Base-by-base conservation (phyloP, 169 alveolate genomes). In the Plasmodium gaboni region DNA sequence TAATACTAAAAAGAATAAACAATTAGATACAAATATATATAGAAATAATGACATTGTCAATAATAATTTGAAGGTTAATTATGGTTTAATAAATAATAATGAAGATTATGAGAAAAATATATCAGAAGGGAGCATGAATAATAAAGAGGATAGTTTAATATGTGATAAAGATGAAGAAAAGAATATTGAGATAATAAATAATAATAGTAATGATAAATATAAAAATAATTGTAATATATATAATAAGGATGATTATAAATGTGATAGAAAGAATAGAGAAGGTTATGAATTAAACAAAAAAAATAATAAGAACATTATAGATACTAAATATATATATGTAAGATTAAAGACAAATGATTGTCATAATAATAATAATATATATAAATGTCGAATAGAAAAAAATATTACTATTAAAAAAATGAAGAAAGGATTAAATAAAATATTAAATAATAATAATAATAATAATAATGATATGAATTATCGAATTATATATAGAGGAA, bases 401-500 rank as follows among this genome's bases (percentile, higher is more conserved):
- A 83, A 69, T n/a, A 83, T 83, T 15, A 83, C 67, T 0, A 38
- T 83, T 59, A 83, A 83, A 70, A 67, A 83, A 44, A 55, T 83
- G 57, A 83, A 83, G 38, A 83, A 83, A n/a, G 19, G 74, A 6
- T 50, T 83, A 24, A 69, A 72, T 2, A 70, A 67, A 22, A 46
- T 83, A 42, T 42, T 83, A 22, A 70, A 69, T 63, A 38, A 38
- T 38, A 19, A 19, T n/a, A n/a, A n/a, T n/a, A n/a, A n/a, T n/a
- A n/a, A n/a, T 19, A 38, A 38, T 38, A 55, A 15, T 42, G 85
- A 83, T 15, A 63, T 68, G 9, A 85, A 83, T 7, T 83, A 83
- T 59, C 32, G 91, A 50, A 69, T 83, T 9, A 83, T 83, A 24
- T 83, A 83, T 50, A 83, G 85, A 42, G 91, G 91, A 4, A 83